Base-by-base conservation (phyloP, 2,329 filamentous ascomycete genomes). In the Myriosclerotinia scirpicola region DNA sequence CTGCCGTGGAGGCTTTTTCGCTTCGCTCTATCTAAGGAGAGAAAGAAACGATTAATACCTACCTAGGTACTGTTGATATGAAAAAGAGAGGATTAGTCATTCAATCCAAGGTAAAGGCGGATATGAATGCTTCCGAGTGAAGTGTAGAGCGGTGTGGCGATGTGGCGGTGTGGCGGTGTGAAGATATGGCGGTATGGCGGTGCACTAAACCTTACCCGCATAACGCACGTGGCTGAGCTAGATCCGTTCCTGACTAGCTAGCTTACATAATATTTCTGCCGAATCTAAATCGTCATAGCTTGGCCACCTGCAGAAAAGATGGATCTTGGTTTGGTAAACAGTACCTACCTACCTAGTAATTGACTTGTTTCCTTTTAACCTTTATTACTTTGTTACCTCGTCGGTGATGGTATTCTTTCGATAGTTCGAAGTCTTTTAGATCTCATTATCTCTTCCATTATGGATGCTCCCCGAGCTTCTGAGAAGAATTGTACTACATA, bases 401-500 rank as follows among this genome's bases (percentile, higher is more conserved):
- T 61, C 34, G 46, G 44, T 50, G 44, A 61, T 61, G 58, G 50
- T 61, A 38, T 61, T 20, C 44, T 61, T 38, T 40, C 44, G 50
- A 38, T 61, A 61, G 30, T 20, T 17, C 20, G 20, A 17, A 38
- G 44, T 61, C 58, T 26, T 20, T 44, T 30, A 50, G 38, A 50
- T 15, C 20, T 50, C 30, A 64, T n/a, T 36, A 67, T 64, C 42
- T 63, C 64, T 65, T 63, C 30, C 54, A 66, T 34, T 44, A 73
- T 72, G 69, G 63, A 64, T 48, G 61, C 34, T 58, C 61, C 66
- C 36, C 65, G 15, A 34, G 38, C 48, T 3, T 22, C 52, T 3
- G 64, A 68, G 12, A 71, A 73, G 56, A 65, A 73, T 20, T 76
- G 75, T 62, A 46, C 64, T 15, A 58, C n/a, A 26, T 54, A 64